Conservation (phyloP, 2,329 filamentous ascomycete genomes). For the Paracoccidioides lutzii region DNA sequence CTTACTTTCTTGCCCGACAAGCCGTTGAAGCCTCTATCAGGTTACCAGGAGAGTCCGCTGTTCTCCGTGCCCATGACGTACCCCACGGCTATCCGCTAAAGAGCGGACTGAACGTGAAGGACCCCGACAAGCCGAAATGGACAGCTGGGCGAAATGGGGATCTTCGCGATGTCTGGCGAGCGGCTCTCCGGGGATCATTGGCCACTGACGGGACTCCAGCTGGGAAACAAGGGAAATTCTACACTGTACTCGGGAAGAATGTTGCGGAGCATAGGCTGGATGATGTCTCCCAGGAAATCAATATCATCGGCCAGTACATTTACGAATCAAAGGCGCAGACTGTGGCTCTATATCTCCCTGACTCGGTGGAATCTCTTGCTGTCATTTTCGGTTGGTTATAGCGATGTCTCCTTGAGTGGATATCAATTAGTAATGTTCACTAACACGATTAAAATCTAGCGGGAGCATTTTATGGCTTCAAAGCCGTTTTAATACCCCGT, state of each 20-base stretch:
- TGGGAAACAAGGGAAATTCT: constrained; percentile 54
- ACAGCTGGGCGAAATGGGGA: constrained; percentile 73
- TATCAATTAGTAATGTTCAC: neutral
- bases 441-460: constrained; percentile 35
- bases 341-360: constrained; percentile 82
- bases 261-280: constrained; percentile 59
- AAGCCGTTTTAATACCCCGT: constrained; percentile 73
- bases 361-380: constrained; percentile 77
- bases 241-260: constrained; percentile 66
- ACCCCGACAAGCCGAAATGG: constrained; percentile 69
- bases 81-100: constrained; percentile 76
- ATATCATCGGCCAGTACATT: constrained; percentile 67
- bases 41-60: constrained; percentile 69
- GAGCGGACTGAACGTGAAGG: constrained; percentile 68
- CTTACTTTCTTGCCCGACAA: constrained; percentile 79
- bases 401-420: neutral
- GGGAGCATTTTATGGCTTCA: constrained; percentile 78
- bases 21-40: constrained; percentile 64
- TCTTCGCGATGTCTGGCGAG: constrained; percentile 79
- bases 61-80: constrained; percentile 71
- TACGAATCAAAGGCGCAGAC: constrained; percentile 55
- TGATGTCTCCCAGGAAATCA: constrained; percentile 73
- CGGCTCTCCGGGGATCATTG: constrained; percentile 50
- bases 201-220: constrained; percentile 49
- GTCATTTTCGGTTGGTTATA: constrained; percentile 53